phyloP scores from a whole-genome alignment of 129 eudicot genomes.

The Pulicaria dysenterica region DNA sequence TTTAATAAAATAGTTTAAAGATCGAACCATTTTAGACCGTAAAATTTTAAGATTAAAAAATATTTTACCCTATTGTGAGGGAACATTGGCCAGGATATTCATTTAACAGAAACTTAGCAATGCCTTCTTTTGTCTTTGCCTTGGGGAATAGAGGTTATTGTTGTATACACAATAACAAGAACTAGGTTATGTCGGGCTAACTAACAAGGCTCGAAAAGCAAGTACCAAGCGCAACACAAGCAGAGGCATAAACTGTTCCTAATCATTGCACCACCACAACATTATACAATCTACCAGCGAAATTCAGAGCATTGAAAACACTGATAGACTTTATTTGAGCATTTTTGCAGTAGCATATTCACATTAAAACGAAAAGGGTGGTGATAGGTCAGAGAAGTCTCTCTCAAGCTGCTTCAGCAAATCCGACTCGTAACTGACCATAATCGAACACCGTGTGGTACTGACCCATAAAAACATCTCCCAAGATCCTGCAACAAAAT shows the following conservation, averaged over 20 bases:
- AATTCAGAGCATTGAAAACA: slow-evolving; percentile 3
- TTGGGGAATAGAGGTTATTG: no score
- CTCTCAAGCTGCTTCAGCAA: slow-evolving; percentile 93
- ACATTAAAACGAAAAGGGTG: slow-evolving; percentile 21
- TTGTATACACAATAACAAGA: no score
- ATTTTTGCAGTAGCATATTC: slow-evolving; percentile 22
- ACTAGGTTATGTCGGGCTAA: not conserved
- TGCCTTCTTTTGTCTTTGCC: no score
- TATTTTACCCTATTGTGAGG: no score
- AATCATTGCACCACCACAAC: slow-evolving; percentile 17
- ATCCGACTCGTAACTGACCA: slow-evolving; percentile 74
- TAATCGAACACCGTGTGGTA: slow-evolving; percentile 91
- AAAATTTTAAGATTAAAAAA: no score
- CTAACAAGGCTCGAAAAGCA: not conserved
- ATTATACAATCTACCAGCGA: slow-evolving; percentile 14
- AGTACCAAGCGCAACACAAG: not conserved
- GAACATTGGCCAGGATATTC: no score
- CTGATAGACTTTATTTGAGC: slow-evolving; percentile 11
- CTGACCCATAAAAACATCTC: slow-evolving; percentile 92
- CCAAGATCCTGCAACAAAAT: slow-evolving; percentile 74
- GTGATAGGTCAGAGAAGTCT: not conserved
- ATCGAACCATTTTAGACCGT: no score
- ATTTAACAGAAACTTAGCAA: no score
- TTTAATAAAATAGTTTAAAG: no score
- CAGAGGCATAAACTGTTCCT: slow-evolving; percentile 15